phyloP scores from a whole-genome alignment of 768 basidiomycete genomes.

The Imleria badia region DNA sequence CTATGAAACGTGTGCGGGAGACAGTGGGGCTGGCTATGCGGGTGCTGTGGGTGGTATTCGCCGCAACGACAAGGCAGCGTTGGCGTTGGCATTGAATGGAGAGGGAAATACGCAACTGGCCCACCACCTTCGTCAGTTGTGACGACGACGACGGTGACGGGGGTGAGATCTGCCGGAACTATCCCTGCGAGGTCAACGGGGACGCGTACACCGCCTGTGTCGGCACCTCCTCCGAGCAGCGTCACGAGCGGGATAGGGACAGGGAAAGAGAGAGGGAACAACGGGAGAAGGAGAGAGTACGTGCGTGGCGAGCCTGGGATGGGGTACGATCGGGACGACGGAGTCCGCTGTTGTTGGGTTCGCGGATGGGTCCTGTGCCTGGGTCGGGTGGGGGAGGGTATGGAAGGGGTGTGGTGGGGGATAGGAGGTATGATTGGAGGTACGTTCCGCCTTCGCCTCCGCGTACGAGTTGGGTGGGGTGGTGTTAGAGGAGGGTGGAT shows the following conservation, averaged over 20 bases:
- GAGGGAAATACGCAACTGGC: constrained; percentile 21
- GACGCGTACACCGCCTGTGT: constrained; percentile 21
- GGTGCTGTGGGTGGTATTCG: constrained; percentile 25
- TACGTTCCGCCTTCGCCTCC: constrained; percentile 31
- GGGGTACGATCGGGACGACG: constrained; percentile 38
- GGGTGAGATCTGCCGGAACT: no score
- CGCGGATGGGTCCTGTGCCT: constrained; percentile 1
- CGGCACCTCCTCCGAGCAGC: constrained; percentile 26
- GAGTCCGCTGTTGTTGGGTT: constrained; percentile 28
- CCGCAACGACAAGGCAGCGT: constrained; percentile 27
- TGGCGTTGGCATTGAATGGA: neutral
- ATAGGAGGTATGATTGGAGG: constrained; percentile 37
- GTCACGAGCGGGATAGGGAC: constrained; percentile 22
- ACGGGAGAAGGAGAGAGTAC: no score
- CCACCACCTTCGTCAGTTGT: constrained; percentile 23
- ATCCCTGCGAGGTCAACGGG: no score
- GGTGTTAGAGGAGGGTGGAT: no score
- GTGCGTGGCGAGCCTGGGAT: no score
- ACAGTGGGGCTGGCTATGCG: constrained; percentile 29
- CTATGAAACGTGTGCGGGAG: constrained; percentile 46
- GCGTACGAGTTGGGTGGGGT: constrained; percentile 7
- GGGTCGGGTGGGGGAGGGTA: constrained; percentile 18
- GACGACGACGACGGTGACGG: no score
- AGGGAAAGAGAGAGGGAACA: no score
- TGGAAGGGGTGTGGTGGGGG: constrained; percentile 16